phyloP scores from a whole-genome alignment of 768 basidiomycete species.

The Rickenella mellea region DNA sequence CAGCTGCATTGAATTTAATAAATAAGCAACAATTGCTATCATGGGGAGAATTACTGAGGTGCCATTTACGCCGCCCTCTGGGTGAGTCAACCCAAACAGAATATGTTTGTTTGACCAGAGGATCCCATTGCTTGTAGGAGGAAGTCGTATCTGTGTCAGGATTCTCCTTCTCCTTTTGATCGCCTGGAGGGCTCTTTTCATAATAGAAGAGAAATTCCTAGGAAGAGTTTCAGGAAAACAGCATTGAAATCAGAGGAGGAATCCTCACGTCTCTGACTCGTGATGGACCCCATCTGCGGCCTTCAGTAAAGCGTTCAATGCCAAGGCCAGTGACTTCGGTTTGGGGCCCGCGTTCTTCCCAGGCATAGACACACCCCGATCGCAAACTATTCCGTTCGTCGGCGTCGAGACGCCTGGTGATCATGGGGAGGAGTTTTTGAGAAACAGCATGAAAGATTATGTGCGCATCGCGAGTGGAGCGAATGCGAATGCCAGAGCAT shows the following conservation, averaged over 20 bases:
- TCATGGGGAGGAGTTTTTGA: constrained; percentile 54
- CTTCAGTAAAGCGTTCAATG: constrained; percentile 82
- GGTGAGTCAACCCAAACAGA: constrained; percentile 66
- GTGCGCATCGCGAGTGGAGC: constrained; percentile 70
- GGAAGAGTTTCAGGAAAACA: constrained; percentile 3
- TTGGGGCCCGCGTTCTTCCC: constrained; percentile 72
- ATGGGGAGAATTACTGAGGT: constrained; percentile 43
- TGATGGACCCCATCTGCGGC: constrained; percentile 74
- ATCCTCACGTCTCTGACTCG: constrained; percentile 67
- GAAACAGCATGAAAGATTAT: constrained; percentile 71
- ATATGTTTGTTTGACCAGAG: constrained; percentile 76
- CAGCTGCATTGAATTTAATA: constrained; percentile 34
- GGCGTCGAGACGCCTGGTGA: constrained; percentile 67
- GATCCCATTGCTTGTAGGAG: constrained; percentile 48
- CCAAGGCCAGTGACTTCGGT: constrained; percentile 70
- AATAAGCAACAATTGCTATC: not conserved
- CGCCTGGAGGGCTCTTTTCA: constrained; percentile 37
- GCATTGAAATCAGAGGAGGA: constrained; percentile 5
- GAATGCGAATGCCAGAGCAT: constrained; percentile 62
- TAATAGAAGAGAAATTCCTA: constrained; percentile 85
- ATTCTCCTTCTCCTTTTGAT: constrained; percentile 15
- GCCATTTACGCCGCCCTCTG: constrained; percentile 69
- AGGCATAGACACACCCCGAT: constrained; percentile 42
- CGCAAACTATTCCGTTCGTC: constrained; percentile 61
- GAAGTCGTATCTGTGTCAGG: constrained; percentile 18